Conservation (phyloP, 176 grass and related monocot species). For the Eleusine coracana region DNA sequence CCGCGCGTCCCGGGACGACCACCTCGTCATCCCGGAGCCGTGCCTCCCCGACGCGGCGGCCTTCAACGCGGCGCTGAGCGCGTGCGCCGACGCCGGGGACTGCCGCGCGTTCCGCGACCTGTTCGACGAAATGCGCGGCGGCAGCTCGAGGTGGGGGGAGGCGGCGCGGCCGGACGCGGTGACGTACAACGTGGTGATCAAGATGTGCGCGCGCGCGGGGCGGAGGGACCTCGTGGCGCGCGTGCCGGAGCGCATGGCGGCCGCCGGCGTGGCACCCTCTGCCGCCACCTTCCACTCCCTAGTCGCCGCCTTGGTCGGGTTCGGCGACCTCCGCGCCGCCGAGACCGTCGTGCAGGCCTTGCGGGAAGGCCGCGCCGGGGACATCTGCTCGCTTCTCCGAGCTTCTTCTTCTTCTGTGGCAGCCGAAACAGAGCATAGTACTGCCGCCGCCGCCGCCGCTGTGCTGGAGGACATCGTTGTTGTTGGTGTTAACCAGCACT, state of each 20-base stretch:
- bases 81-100: constrained; percentile 73
- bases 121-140: constrained; percentile 63
- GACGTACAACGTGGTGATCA: constrained; percentile 81
- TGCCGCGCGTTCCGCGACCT: constrained; percentile 57
- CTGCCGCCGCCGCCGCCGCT: too few relatives aligned
- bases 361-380: constrained; percentile 63
- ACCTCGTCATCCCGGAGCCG: neutral
- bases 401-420: neutral
- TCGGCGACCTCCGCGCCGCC: constrained; percentile 58
- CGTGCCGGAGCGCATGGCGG: constrained; percentile 52
- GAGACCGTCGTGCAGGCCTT: constrained; percentile 86
- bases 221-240: constrained; percentile 64
- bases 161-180: constrained; percentile 51
- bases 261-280: constrained; percentile 53
- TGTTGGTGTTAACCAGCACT: neutral
- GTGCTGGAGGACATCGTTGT: constrained; percentile 63
- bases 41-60: constrained; percentile 72
- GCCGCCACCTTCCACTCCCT: constrained; percentile 75
- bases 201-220: constrained; percentile 77
- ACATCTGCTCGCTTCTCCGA: constrained; percentile 62
- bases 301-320: constrained; percentile 81
- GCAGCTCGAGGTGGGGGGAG: neutral
- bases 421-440: constrained; percentile 18
- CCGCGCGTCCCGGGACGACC: neutral
- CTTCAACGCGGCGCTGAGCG: constrained; percentile 84